Conservation (phyloP, 108 stramenopile genomes). For the Fragilaria radians region DNA sequence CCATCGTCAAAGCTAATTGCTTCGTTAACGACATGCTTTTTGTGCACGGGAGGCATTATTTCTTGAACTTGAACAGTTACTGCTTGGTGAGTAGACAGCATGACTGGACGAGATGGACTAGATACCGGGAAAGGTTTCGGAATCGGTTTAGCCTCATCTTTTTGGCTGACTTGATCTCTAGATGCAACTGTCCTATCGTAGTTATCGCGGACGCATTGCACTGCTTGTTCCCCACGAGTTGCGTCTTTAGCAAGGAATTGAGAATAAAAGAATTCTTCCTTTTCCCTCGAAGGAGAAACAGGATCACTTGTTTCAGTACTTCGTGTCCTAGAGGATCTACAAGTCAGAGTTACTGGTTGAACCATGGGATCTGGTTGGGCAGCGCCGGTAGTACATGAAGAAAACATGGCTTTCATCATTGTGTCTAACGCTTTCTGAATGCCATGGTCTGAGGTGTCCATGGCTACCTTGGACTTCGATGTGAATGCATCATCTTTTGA, state of each 20-base stretch:
- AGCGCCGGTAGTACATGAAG: constrained; percentile 23
- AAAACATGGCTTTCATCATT: constrained; percentile 26
- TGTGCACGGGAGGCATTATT: not conserved
- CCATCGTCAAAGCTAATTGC: constrained; percentile 62
- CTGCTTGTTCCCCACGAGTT: constrained; percentile 12
- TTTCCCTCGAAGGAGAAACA: not conserved
- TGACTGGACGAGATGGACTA: not conserved
- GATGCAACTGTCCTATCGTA: not conserved
- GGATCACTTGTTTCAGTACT: not conserved
- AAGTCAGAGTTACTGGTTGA: not conserved
- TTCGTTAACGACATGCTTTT: not conserved
- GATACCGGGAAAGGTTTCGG: constrained; percentile 2
- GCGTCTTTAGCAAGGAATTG: not conserved
- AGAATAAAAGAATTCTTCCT: not conserved
- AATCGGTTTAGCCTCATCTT: not conserved
- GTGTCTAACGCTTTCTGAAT: constrained; percentile 12
- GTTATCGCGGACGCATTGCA: constrained; percentile 3
- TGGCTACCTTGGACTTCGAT: constrained; percentile 7
- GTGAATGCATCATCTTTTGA: not conserved
- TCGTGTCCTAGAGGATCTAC: not conserved
- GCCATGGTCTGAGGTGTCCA: constrained; percentile 18
- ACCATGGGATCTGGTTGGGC: too few species aligned
- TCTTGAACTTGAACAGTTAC: too few species aligned
- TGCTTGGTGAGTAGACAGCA: too few species aligned
- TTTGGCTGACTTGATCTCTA: not conserved